phyloP scores from a whole-genome alignment of 2,329 filamentous ascomycete genomes.

The Colletotrichum scovillei region DNA sequence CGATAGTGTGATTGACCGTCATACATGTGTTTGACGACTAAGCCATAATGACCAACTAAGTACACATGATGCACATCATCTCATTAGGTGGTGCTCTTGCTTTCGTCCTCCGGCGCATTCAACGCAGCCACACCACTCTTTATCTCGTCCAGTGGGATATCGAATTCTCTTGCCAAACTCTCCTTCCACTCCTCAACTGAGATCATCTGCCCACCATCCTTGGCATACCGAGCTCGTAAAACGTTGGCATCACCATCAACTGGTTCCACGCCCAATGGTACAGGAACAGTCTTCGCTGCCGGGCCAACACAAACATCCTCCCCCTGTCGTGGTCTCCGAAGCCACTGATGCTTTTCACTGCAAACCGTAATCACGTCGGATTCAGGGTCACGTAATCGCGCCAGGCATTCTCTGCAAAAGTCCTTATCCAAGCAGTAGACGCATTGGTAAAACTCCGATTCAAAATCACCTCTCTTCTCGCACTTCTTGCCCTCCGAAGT shows the following conservation, averaged over 20 bases:
- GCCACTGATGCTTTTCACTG: not conserved
- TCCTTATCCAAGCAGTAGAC: not conserved
- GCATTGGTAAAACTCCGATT: not conserved
- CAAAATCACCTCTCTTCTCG: not conserved
- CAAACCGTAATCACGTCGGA: not conserved
- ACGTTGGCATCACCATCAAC: not conserved
- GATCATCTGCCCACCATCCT: not conserved
- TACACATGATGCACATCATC: not conserved
- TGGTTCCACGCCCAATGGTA: not conserved
- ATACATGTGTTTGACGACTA: no score
- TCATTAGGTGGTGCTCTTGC: not conserved
- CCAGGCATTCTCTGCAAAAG: not conserved
- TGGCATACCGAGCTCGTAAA: not conserved
- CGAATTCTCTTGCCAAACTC: not conserved
- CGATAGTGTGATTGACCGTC: no score
- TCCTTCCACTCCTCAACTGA: not conserved
- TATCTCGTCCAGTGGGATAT: not conserved
- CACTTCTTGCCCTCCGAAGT: not conserved
- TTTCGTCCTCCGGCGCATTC: not conserved
- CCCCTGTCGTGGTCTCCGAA: not conserved
- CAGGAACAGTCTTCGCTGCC: not conserved
- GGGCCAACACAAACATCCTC: not conserved
- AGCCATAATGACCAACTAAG: not conserved
- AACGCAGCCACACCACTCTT: not conserved
- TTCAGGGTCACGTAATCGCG: not conserved